phyloP scores from a whole-genome alignment of 2,329 filamentous ascomycete species.

The Microdochium trichocladiopsis region DNA sequence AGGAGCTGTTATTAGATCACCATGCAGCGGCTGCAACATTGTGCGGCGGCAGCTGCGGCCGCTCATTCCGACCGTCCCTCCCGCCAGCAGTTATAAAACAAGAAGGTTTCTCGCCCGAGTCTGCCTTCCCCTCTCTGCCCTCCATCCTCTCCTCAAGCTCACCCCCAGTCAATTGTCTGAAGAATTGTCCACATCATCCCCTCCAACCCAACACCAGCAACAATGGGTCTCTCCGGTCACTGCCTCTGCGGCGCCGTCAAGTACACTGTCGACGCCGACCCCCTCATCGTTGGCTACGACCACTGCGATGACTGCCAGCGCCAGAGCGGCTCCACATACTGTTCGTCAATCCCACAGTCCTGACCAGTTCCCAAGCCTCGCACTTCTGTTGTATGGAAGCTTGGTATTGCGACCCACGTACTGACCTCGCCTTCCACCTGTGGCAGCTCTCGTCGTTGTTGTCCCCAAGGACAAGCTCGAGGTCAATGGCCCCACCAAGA shows the following conservation, averaged over 20 bases:
- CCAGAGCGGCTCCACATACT: constrained; percentile 63
- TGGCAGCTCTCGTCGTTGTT: constrained; percentile 54
- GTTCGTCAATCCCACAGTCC: constrained; percentile 27
- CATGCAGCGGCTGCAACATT: background rate
- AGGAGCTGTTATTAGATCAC: too few species aligned
- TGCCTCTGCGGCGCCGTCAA: constrained; percentile 67
- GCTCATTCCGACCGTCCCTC: background rate
- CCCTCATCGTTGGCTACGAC: constrained; percentile 50
- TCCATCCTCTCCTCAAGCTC: too few species aligned
- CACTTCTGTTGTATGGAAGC: background rate
- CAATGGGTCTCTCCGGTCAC: constrained; percentile 61
- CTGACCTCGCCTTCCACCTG: constrained; percentile 5
- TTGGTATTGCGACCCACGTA: too few species aligned
- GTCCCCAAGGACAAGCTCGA: constrained; percentile 60
- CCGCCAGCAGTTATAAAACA: background rate
- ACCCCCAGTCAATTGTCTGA: too few species aligned
- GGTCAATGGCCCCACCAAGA: constrained; percentile 58
- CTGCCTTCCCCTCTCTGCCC: too few species aligned
- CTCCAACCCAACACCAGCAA: constrained; percentile 16
- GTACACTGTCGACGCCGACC: constrained; percentile 45
- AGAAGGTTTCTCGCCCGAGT: too few species aligned
- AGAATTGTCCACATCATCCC: too few species aligned
- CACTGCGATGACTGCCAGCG: constrained; percentile 70
- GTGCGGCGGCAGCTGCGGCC: too few species aligned
- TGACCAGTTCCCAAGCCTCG: background rate